A percentile compares a stretch with the other conserved stretches of the same genome.
Conservation (phyloP, 1,284 basidiomycete genomes). For the Takashimella tepidaria region DNA sequence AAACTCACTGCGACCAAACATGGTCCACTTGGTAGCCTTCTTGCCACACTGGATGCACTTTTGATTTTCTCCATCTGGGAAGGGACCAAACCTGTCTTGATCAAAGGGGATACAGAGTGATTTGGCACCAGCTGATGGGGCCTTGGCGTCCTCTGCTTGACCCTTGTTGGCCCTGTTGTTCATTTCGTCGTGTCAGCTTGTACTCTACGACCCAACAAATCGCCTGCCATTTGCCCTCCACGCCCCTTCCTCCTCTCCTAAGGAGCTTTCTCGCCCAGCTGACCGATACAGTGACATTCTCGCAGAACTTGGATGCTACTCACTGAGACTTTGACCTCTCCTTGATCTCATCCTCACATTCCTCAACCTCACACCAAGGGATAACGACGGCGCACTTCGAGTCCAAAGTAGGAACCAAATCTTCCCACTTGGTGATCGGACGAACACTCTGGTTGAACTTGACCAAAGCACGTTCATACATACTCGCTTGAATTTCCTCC, state of each 20-base stretch:
- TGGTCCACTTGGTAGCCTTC: slow-evolving; percentile 84
- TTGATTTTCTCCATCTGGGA: slow-evolving; percentile 63
- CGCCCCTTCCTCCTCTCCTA: no score
- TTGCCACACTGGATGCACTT: slow-evolving; percentile 79
- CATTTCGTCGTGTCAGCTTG: slow-evolving; percentile 2
- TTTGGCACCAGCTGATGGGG: slow-evolving; percentile 97
- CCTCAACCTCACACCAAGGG: slow-evolving; percentile 94
- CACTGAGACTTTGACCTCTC: slow-evolving; percentile 72
- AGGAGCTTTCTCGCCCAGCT: no score
- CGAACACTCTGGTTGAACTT: slow-evolving; percentile 70
- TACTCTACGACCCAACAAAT: no score
- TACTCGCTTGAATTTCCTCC: slow-evolving; percentile 80
- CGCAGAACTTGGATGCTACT: no score
- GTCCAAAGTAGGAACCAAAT: slow-evolving; percentile 86
- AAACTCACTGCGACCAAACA: slow-evolving; percentile 66
- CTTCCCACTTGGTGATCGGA: slow-evolving; percentile 78
- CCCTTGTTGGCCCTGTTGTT: slow-evolving; percentile 55
- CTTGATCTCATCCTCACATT: slow-evolving; percentile 98
- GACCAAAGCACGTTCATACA: slow-evolving; percentile 75
- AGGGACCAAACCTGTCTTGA: slow-evolving; percentile 68
- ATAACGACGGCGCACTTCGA: slow-evolving; percentile 81
- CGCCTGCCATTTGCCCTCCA: no score
- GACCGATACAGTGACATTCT: no score
- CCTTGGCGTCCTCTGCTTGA: slow-evolving; percentile 80
- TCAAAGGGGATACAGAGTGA: slow-evolving; percentile 96